Evolutionary conservation across 1,139 yeast species (phyloP).

Genomic region (Zhuliangozyma parablackwelliae): DNA sequence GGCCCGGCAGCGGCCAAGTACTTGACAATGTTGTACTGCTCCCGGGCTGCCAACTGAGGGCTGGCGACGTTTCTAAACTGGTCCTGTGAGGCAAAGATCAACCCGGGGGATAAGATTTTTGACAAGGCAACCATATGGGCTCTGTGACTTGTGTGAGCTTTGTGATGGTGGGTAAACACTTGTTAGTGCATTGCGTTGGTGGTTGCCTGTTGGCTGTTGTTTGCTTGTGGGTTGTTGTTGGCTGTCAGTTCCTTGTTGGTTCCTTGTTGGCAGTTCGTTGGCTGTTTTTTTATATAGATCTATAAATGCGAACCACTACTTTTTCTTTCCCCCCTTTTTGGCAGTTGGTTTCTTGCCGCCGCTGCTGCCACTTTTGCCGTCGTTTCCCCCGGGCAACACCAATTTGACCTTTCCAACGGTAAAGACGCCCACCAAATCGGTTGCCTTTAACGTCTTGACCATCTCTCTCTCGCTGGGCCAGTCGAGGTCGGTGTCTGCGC

Average conservation of each 20-base stretch:
- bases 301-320: slow-evolving; percentile 1
- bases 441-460: slow-evolving; percentile 54
- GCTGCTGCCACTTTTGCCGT: slow-evolving; percentile 2
- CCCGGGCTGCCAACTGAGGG: slow-evolving; percentile 25
- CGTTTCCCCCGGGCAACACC: slow-evolving; percentile 27
- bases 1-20: slow-evolving; percentile 36
- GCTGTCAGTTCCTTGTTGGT: too few relatives aligned
- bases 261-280: too few relatives aligned
- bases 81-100: slow-evolving; percentile 22
- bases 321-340: slow-evolving; percentile 9
- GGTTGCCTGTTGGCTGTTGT: too few relatives aligned
- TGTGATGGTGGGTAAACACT: too few relatives aligned
- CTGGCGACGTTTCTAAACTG: slow-evolving; percentile 23
- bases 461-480: slow-evolving; percentile 71
- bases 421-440: slow-evolving; percentile 35
- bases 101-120: slow-evolving; percentile 23
- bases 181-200: too few relatives aligned
- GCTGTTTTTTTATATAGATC: too few relatives aligned
- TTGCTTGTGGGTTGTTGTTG: too few relatives aligned
- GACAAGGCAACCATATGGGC: slow-evolving; percentile 25
- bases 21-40: slow-evolving; percentile 27
- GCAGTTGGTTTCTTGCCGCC: slow-evolving; percentile 1
- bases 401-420: slow-evolving; percentile 39
- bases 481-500: slow-evolving; percentile 52
- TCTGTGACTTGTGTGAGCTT: too few relatives aligned